A percentile compares a stretch with the other conserved stretches of the same genome.
phyloP scores from a whole-genome alignment of 2,329 filamentous ascomycete species.

The Triangularia verruculosa region DNA sequence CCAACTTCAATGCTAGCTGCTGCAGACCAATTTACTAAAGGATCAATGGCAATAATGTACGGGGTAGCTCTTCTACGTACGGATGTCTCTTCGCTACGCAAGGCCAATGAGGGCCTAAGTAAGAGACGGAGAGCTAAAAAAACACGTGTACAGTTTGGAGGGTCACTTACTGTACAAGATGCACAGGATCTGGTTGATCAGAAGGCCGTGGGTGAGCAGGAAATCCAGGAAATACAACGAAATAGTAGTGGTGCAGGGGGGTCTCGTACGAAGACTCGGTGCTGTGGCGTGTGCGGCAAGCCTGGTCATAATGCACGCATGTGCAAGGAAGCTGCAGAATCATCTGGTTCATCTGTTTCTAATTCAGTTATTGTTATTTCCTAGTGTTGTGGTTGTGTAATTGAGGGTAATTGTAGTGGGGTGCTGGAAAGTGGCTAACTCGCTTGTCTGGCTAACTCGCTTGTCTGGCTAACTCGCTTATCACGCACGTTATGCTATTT shows the following conservation, averaged over 20 bases:
- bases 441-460: no score
- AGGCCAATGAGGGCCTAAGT: conserved; percentile 5
- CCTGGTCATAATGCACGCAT: conserved; percentile 7
- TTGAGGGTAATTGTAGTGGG: no score
- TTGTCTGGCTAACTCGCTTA: no score
- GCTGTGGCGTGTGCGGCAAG: background rate
- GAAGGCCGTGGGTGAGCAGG: conserved; percentile 5
- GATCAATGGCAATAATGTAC: background rate
- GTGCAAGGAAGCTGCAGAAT: conserved; percentile 2
- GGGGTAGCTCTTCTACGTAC: conserved; percentile 3
- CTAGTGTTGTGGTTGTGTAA: no score
- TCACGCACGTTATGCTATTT: no score
- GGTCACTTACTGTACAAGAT: background rate
- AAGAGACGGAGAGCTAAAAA: background rate
- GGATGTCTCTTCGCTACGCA: conserved; percentile 1
- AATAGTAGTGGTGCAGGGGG: background rate
- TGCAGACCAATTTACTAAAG: background rate
- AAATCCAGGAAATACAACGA: background rate
- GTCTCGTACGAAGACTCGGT: conserved; percentile 4
- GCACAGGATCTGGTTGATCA: conserved; percentile 1
- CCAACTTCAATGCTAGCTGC: no score
- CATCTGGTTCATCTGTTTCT: no score
- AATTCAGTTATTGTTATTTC: no score
- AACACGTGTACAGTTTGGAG: no score
- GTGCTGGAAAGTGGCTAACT: no score